Base-by-base conservation (phyloP, 1,284 basidiomycete genomes). In the Afroboletus lepidellus region DNA sequence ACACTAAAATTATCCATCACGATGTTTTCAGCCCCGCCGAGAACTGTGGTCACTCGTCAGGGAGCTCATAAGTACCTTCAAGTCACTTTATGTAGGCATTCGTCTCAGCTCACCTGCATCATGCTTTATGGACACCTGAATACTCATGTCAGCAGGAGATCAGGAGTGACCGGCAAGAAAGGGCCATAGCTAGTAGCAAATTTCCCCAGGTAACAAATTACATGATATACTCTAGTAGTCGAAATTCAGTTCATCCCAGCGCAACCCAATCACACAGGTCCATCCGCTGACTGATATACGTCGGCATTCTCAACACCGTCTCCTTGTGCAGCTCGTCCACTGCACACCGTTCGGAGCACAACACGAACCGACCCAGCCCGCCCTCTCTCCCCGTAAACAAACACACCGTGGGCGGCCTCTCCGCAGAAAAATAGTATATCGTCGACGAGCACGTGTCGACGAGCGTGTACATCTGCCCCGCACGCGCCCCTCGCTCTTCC, bases 371-470 rank as follows among this genome's bases (percentile, higher is more conserved):
- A 11, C 63, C 60, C 45, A 65, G 46, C 13, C 63, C 67, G 0
- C 53, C 62, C 34, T 65, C 63, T 6, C 39, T 39, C 9, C 63
- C 63, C 0, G 54, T 60, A 37, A 50, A 69, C 25, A 69, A 36
- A 30, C 63, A 67, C 3, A 69, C 65, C 12, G 53, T 67, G 11
- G 63, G 63, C 0, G 65, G 65, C 39, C 46, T 48, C 2, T 36
- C 41, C 12, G 60, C 63, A 1, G 46, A 51, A 54, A 65, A 68
- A 45, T 68, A 65, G 36, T 60, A 67, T 7, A 65, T n/a, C 6
- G 61, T 66, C 4, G 51, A 44, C 0, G 67, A 68, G 0, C 53
- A 0, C 0, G 64, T 69, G 46, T 65, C 67, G 18, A 67, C 5
- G 23, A 67, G 63, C 0, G 63, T 60, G 24, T 65, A 67, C 33